These are phyloP conservation scores for Candida ficus DNA, from an alignment of 805 yeast species.

Conservation along the genomic window DNA sequence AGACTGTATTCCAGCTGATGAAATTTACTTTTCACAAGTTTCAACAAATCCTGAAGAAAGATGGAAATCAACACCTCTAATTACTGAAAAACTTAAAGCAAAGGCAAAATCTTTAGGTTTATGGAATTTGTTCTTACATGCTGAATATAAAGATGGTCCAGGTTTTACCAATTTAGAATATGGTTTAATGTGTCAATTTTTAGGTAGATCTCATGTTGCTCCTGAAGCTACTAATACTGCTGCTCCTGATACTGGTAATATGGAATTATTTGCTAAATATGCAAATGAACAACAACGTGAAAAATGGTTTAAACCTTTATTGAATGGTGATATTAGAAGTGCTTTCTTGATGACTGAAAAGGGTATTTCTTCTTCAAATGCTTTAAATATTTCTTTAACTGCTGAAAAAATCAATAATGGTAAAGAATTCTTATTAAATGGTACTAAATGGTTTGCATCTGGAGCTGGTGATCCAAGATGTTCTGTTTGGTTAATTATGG, in stretches of 20 bases:
- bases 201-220: constrained; percentile 50
- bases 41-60: constrained; percentile 35
- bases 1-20: constrained; percentile 54
- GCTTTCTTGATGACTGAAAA: constrained; percentile 65
- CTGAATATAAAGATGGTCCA: constrained; percentile 43
- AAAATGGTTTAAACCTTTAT: constrained; percentile 47
- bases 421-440: constrained; percentile 44
- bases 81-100: constrained; percentile 45
- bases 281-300: constrained; percentile 38
- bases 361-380: constrained; percentile 56
- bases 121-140: constrained; percentile 53
- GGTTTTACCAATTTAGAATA: constrained; percentile 59
- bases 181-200: constrained; percentile 58
- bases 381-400: constrained; percentile 47
- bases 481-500: constrained; percentile 29
- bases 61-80: constrained; percentile 43
- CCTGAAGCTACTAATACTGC: constrained; percentile 55
- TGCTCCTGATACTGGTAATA: constrained; percentile 67
- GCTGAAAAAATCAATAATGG: constrained; percentile 36
- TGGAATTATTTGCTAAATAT: constrained; percentile 34
- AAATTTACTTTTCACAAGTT: constrained; percentile 37
- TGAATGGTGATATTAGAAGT: constrained; percentile 50
- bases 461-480: constrained; percentile 68
- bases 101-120: constrained; percentile 49
- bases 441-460: constrained; percentile 66